phyloP scores from a whole-genome alignment of 2,329 filamentous ascomycete genomes.

The Fusarium ramigenum region DNA sequence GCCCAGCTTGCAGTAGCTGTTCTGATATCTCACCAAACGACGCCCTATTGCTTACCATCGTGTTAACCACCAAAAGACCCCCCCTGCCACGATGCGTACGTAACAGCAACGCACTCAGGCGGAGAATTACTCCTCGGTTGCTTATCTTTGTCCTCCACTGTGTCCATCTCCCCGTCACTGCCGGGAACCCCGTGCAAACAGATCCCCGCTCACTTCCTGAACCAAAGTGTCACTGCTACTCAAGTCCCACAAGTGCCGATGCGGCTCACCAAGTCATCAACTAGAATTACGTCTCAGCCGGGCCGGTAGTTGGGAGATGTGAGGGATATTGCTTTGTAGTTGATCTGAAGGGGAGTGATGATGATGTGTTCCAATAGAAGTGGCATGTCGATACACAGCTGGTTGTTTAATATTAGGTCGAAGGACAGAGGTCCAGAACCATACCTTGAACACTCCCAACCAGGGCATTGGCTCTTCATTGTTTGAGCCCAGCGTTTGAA shows the following conservation, averaged over 20 bases:
- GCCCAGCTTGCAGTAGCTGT: background rate
- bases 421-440: background rate
- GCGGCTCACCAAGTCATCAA: slow-evolving; percentile 11
- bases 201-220: background rate
- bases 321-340: background rate
- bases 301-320: background rate
- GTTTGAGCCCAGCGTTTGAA: background rate
- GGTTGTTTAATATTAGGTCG: background rate
- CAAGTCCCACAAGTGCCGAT: slow-evolving; percentile 6
- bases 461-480: background rate
- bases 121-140: slow-evolving; percentile 16
- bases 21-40: background rate
- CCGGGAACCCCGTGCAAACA: slow-evolving; percentile 16
- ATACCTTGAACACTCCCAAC: background rate
- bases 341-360: background rate
- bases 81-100: slow-evolving; percentile 19
- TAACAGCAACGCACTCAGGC: slow-evolving; percentile 28
- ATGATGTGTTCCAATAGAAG: background rate
- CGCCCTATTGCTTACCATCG: slow-evolving; percentile 19
- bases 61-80: slow-evolving; percentile 5
- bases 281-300: background rate
- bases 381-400: background rate
- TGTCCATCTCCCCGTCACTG: slow-evolving; percentile 8
- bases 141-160: slow-evolving; percentile 9
- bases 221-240: background rate